Percentiles rank a stretch among this genome's conserved stretches.
These are phyloP conservation scores for Iris pallida DNA, from an alignment of 116 monocot genomes.

Conservation along the genomic window DNA sequence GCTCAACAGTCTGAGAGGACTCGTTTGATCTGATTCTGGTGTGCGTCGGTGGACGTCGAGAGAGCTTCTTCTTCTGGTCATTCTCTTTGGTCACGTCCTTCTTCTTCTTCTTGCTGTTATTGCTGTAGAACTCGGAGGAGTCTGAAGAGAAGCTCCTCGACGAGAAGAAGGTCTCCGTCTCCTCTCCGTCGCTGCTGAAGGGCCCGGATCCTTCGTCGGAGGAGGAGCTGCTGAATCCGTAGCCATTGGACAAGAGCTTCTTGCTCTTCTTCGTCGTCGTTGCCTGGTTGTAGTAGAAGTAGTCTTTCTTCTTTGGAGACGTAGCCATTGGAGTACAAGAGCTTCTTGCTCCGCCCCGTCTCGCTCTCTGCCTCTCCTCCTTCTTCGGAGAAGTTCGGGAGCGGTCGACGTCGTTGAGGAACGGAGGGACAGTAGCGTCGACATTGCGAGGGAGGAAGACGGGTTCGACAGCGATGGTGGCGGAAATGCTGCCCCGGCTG, in stretches of 20 bases:
- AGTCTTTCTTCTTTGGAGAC: conserved; percentile 14
- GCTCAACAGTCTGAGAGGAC: no score
- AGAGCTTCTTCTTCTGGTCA: neutral
- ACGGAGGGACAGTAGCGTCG: conserved; percentile 7
- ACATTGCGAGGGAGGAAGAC: conserved; percentile 22
- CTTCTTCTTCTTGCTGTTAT: conserved; percentile 4
- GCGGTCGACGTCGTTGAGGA: conserved; percentile 10
- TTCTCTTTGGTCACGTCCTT: no score
- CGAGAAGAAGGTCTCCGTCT: conserved; percentile 62
- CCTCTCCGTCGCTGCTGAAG: conserved; percentile 34
- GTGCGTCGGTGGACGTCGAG: no score
- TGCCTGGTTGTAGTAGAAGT: no score
- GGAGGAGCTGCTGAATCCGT: conserved; percentile 63
- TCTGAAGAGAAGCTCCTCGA: conserved; percentile 79
- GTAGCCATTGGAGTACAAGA: no score
- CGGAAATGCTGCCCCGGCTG: conserved; percentile 7
- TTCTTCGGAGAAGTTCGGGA: no score
- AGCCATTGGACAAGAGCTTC: conserved; percentile 34
- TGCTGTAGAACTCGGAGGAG: conserved; percentile 63
- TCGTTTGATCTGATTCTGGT: no score
- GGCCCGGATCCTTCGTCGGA: conserved; percentile 21
- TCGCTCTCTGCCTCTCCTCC: no score
- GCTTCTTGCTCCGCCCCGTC: no score
- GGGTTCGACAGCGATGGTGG: conserved; percentile 6
- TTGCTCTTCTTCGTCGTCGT: conserved; percentile 26